Evolutionary conservation across 257 asterid species (phyloP).

Genomic region (Lantana camara): DNA sequence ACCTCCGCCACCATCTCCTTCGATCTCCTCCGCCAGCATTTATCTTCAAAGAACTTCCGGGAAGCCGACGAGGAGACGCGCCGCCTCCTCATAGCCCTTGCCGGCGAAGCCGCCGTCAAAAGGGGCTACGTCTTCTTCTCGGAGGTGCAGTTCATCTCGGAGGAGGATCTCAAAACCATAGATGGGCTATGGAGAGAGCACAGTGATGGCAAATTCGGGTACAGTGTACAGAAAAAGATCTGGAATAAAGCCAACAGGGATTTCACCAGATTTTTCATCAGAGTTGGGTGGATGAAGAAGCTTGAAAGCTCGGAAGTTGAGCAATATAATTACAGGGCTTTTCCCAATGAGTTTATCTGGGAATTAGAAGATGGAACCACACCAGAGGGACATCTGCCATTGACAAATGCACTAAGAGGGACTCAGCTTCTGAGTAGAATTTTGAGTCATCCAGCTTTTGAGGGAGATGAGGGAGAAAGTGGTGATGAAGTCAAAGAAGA

Average conservation of each 20-base stretch:
- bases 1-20: too few species aligned
- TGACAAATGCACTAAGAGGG: conserved; percentile 89
- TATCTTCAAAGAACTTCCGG: conserved; percentile 56
- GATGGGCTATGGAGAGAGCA: conserved; percentile 74
- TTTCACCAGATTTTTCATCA: conserved; percentile 68
- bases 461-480: conserved; percentile 36
- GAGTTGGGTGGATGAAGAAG: conserved; percentile 87
- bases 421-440: conserved; percentile 64
- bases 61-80: conserved; percentile 96
- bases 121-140: conserved; percentile 97
- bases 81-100: conserved; percentile 72
- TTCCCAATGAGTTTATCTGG: conserved; percentile 85
- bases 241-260: conserved; percentile 60
- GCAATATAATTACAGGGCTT: conserved; percentile 78
- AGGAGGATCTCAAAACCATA: conserved; percentile 50
- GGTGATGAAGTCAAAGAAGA: conserved; percentile 17
- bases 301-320: conserved; percentile 64
- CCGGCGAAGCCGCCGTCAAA: conserved; percentile 80
- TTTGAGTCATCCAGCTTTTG: conserved; percentile 70
- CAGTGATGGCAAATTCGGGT: conserved; percentile 70
- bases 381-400: conserved; percentile 87
- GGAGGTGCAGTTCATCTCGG: conserved; percentile 74
- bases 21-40: conserved; percentile 56
- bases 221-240: conserved; percentile 76
- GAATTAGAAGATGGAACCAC: conserved; percentile 49